Conservation (phyloP, 2,329 filamentous ascomycete genomes). For the Fusarium protoensiforme region DNA sequence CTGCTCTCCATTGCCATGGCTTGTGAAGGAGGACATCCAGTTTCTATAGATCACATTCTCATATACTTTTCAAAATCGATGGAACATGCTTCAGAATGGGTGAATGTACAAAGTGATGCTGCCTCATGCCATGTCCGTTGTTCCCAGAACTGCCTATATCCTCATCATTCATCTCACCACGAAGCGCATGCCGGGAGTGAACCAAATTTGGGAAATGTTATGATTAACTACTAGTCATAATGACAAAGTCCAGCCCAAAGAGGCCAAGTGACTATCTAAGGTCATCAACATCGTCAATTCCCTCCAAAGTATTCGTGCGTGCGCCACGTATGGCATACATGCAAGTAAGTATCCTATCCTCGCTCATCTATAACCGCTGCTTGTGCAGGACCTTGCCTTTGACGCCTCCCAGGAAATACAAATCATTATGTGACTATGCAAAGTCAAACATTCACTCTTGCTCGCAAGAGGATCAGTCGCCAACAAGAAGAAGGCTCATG, state of each 20-base stretch:
- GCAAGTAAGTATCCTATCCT: slow-evolving; percentile 2
- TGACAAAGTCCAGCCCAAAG: background rate
- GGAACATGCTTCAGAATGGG: background rate
- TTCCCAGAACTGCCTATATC: background rate
- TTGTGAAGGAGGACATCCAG: background rate
- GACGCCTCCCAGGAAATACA: slow-evolving; percentile 15
- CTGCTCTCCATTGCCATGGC: background rate
- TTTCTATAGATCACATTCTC: background rate
- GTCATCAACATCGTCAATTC: slow-evolving; percentile 29
- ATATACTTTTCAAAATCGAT: background rate
- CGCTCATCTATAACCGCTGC: slow-evolving; percentile 21
- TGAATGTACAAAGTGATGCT: background rate
- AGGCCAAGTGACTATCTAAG: slow-evolving; percentile 10
- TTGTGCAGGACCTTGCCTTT: slow-evolving; percentile 10
- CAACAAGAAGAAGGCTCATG: background rate
- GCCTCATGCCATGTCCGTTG: background rate
- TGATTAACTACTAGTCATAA: slow-evolving; percentile 16
- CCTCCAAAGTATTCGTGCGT: slow-evolving; percentile 2
- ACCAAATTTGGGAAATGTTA: background rate
- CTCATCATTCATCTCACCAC: background rate
- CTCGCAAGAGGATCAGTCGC: background rate
- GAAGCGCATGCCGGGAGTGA: background rate
- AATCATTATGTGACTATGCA: slow-evolving; percentile 21
- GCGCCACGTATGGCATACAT: slow-evolving; percentile 11
- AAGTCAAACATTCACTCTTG: slow-evolving; percentile 2